phyloP scores from a whole-genome alignment of 257 asterid genomes.

The Gynochthodes officinalis region DNA sequence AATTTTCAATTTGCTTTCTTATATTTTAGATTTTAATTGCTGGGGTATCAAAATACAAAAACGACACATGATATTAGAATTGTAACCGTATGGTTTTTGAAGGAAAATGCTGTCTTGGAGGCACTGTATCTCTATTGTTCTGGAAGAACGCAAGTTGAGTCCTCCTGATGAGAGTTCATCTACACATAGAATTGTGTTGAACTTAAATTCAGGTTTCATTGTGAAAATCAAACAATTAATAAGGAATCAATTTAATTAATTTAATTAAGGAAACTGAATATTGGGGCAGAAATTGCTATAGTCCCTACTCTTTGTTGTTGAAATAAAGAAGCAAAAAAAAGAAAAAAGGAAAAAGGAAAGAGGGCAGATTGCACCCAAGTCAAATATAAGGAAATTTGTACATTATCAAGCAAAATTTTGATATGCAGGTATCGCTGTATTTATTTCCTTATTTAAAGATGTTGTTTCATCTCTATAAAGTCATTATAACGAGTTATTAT shows the following conservation, averaged over 20 bases:
- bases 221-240: neutral
- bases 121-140: too few species aligned
- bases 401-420: neutral
- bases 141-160: too few species aligned
- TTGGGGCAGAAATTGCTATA: slow-evolving; percentile 3
- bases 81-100: too few species aligned
- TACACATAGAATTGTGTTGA: too few species aligned
- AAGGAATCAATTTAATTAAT: neutral
- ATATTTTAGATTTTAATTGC: too few species aligned
- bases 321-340: slow-evolving; percentile 1
- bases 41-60: too few species aligned
- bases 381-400: slow-evolving; percentile 1
- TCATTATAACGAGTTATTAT: too few species aligned
- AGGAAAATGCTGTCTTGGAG: too few species aligned
- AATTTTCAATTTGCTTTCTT: too few species aligned
- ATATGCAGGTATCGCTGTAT: neutral
- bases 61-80: too few species aligned
- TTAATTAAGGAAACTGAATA: neutral
- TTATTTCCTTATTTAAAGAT: slow-evolving; percentile 6
- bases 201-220: too few species aligned
- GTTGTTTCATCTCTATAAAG: slow-evolving; percentile 1
- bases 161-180: too few species aligned
- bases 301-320: neutral
- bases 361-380: neutral
- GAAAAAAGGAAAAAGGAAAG: neutral